Evolutionary conservation across 1,284 basidiomycete species (phyloP), one percentile per base, ranked within the genome.

Genomic region (Ustilago curta): DNA sequence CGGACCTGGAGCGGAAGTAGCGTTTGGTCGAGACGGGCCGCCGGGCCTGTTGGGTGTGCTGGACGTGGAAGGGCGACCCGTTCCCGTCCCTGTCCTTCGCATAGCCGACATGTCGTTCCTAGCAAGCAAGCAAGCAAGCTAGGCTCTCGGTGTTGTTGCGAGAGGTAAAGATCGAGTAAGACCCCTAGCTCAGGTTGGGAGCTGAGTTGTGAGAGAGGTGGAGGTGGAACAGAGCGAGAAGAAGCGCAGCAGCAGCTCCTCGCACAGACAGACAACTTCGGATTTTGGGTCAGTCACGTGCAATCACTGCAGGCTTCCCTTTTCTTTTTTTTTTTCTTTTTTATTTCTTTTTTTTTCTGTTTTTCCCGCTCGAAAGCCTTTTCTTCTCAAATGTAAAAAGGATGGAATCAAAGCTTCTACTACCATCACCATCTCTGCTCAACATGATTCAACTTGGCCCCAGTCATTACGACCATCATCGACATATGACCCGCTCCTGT

Each of bases 1-100:
- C 9, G 68, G 57, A 32, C 72, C 68, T 5, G 68, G 27, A 2
- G 63, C 45, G 32, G 65, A 39, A 18, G 59, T 37, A 2, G 59
- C 59, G 2, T 55, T 66, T 2, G 67, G 67, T 47, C 71, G 71
- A 67, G 70, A 72, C 11, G 68, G 61, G 0, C 68, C 68, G 18
- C 68, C 68, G 2, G 68, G 61, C 52, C 68, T 31, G n/a, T 31
- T 52, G 3, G 61, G 23, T 35, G 50, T 59, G 47, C 18, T 49
- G 9, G 51, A 60, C 27, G 47, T 43, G 18, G 63, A 66, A 32
- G 63, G 51, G 19, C 70, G 64, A 19, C 62, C 55, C 8, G 45
- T 25, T 32, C 60, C 60, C 8, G 60, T 55, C 1, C 53, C 61
- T 27, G 70, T 63, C 35, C 70, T 59, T 44, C 64, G 59, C 61